Conservation (phyloP, 2,329 filamentous ascomycete species). For the Penicillium thymicola region DNA sequence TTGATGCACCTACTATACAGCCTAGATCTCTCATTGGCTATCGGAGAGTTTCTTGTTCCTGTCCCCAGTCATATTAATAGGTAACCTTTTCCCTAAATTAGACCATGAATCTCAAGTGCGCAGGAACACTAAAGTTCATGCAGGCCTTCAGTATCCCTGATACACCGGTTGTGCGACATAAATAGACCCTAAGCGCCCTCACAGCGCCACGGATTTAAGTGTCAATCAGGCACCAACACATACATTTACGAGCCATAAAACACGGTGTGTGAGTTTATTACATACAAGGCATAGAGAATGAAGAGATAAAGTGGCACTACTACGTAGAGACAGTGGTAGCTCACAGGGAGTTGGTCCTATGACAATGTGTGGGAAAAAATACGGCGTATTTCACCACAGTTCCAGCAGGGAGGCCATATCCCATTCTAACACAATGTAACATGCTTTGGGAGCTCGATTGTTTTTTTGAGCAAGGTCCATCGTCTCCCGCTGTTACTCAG, state of each 20-base stretch:
- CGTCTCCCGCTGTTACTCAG: not conserved
- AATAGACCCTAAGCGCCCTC: slow-evolving; percentile 21
- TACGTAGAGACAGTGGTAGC: not conserved
- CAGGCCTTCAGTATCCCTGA: slow-evolving; percentile 4
- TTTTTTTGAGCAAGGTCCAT: not conserved
- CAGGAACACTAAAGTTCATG: not conserved
- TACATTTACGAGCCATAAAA: not conserved
- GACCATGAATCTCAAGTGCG: not conserved
- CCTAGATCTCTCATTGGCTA: not conserved
- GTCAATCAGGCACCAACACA: not conserved
- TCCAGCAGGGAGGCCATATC: too few relatives aligned
- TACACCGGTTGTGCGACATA: slow-evolving; percentile 17
- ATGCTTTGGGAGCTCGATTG: not conserved
- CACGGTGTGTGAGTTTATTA: not conserved
- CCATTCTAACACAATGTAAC: too few relatives aligned
- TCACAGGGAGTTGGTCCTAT: not conserved
- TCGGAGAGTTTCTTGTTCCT: not conserved
- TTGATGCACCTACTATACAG: not conserved
- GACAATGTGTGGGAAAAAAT: too few relatives aligned
- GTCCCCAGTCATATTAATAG: not conserved
- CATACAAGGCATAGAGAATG: not conserved
- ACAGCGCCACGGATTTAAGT: slow-evolving; percentile 7
- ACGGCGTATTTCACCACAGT: too few relatives aligned
- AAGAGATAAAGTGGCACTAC: not conserved
- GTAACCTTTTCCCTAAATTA: not conserved